Percentiles rank a stretch among this genome's conserved stretches.
Evolutionary conservation across 495 filamentous ascomycete genomes (phyloP).

Genomic region (Penicillium daleae): DNA sequence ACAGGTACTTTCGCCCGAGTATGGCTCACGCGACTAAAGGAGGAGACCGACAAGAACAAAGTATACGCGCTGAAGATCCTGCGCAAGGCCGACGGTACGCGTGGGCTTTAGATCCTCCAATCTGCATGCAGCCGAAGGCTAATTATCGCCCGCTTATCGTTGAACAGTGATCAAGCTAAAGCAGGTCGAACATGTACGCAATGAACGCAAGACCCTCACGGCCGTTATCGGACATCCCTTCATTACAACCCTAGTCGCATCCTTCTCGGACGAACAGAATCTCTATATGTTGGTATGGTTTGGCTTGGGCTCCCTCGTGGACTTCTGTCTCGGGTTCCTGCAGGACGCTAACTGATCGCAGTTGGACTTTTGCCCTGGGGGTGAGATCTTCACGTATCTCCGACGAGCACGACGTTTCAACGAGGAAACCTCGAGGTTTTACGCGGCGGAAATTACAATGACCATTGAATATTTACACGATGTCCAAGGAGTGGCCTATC

Average conservation of each 20-base stretch:
- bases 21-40: conserved; percentile 76
- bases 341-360: conserved; percentile 37
- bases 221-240: conserved; percentile 92
- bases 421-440: conserved; percentile 84
- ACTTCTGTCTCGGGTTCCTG: conserved; percentile 7
- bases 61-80: conserved; percentile 94
- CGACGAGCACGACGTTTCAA: conserved; percentile 84
- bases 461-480: conserved; percentile 94
- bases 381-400: conserved; percentile 94
- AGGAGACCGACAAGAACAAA: conserved; percentile 62
- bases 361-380: conserved; percentile 91
- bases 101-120: background rate
- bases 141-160: conserved; percentile 14
- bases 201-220: conserved; percentile 85
- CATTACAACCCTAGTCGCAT: conserved; percentile 87
- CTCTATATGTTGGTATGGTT: conserved; percentile 84
- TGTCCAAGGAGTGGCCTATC: conserved; percentile 80
- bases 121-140: conserved; percentile 10
- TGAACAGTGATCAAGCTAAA: conserved; percentile 86
- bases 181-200: conserved; percentile 96
- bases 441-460: conserved; percentile 92
- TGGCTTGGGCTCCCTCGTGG: conserved; percentile 3
- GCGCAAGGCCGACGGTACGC: conserved; percentile 78
- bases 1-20: conserved; percentile 95
- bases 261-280: conserved; percentile 86